These are phyloP conservation scores for Rosa multiflora DNA, from an alignment of 306 rosid species.

Conservation along the genomic window DNA sequence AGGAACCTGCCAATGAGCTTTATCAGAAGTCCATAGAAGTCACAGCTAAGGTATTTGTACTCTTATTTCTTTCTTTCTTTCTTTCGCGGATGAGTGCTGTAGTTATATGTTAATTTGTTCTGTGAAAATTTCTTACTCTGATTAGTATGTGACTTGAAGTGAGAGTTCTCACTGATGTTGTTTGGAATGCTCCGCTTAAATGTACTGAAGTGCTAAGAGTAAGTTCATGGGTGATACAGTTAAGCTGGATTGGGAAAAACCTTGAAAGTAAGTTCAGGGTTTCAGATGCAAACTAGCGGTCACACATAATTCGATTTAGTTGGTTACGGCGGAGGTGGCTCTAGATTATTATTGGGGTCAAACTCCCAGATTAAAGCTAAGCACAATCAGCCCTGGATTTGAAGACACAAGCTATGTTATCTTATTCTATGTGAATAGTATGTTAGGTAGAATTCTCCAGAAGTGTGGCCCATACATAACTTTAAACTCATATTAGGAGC, in stretches of 20 bases:
- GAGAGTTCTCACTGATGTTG: neutral
- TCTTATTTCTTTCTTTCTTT: neutral
- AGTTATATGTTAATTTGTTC: neutral
- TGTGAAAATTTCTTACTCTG: neutral
- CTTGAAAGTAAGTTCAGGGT: neutral
- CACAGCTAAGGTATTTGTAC: constrained; percentile 47
- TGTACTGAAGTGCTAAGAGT: neutral
- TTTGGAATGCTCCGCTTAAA: neutral
- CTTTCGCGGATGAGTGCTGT: neutral
- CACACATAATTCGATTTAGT: neutral
- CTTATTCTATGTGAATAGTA: neutral
- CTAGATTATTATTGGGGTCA: neutral
- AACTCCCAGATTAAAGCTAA: neutral
- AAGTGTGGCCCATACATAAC: too few relatives aligned
- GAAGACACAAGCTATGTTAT: neutral
- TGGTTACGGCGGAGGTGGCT: neutral
- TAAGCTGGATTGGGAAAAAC: neutral
- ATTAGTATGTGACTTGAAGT: neutral
- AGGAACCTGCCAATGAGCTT: constrained; percentile 79
- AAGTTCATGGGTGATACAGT: neutral
- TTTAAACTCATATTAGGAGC: neutral
- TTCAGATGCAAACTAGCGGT: neutral
- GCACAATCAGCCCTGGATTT: neutral
- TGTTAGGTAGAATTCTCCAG: neutral
- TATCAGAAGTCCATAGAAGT: constrained; percentile 69